phyloP scores from a whole-genome alignment of 768 basidiomycete species.

The Coprinopsis sp. region DNA sequence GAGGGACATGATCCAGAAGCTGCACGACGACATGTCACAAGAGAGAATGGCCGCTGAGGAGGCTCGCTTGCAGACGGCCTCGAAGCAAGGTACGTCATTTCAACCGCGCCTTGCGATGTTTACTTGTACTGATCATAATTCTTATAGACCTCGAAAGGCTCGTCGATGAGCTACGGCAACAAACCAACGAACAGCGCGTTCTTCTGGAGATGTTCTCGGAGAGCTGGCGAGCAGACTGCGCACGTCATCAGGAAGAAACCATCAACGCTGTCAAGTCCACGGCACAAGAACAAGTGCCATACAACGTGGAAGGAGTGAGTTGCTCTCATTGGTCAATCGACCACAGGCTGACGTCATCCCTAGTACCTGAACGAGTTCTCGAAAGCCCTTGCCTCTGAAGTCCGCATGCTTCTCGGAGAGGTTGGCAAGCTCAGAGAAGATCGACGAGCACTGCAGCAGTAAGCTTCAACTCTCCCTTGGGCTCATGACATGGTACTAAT shows the following conservation, averaged over 20 bases:
- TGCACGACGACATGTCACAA: conserved; percentile 51
- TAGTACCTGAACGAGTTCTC: conserved; percentile 88
- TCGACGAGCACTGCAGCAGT: conserved; percentile 74
- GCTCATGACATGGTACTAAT: background rate
- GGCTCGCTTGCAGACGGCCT: conserved; percentile 43
- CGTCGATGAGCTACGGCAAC: conserved; percentile 52
- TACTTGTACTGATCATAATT: conserved; percentile 12
- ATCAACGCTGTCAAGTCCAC: conserved; percentile 64
- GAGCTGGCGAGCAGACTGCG: conserved; percentile 63
- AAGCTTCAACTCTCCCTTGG: conserved; percentile 25
- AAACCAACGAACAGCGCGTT: conserved; percentile 57
- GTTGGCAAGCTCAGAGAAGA: conserved; percentile 81
- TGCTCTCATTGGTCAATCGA: background rate
- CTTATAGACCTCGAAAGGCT: conserved; percentile 54
- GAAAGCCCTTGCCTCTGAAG: conserved; percentile 75
- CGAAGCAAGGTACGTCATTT: conserved; percentile 48
- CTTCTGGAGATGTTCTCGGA: conserved; percentile 52
- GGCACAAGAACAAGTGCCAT: conserved; percentile 71
- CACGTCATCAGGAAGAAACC: conserved; percentile 60
- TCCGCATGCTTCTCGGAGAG: conserved; percentile 76
- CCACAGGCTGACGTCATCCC: conserved; percentile 3
- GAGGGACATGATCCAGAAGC: conserved; percentile 54
- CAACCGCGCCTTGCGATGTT: background rate
- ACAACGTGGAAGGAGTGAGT: conserved; percentile 78
- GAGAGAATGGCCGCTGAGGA: conserved; percentile 51